Evolutionary conservation across 495 filamentous ascomycete genomes (phyloP), one percentile per base, ranked within the genome.

Genomic region (Talaromyces nanjingensis): DNA sequence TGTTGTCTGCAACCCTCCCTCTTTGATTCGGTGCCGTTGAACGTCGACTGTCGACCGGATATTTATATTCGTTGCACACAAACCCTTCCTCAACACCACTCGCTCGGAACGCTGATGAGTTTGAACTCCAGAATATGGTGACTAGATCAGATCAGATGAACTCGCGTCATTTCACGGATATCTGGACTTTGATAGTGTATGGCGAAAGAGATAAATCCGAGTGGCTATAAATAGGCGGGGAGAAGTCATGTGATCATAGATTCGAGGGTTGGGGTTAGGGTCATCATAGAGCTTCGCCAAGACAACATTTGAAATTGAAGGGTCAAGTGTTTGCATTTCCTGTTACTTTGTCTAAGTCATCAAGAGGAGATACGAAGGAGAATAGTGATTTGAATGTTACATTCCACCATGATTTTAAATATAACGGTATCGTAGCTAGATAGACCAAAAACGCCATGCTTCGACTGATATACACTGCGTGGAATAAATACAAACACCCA

Each of bases 381-480:
- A 42, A 42, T 42, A 42, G 12, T 16, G 14, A 42, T 16, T 42
- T 14, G 6, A 42, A 42, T 42, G 34, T 39, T 47, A 47, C 5
- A 47, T 47, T 47, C 45, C 6, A 49, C 45, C 45, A 49, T 22
- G 45, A 49, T 20, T 18, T 22, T 20, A 34, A 42, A 59, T 42
- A 16, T 37, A 24, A 0, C n/a, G 37, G 20, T 49, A 61, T 47
- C 59, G 22, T 24, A 61, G 20, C 37, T 49, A 61, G 24, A 29
- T 27, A 31, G n/a, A 47, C 42, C 59, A 61, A 39, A 22, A 49
- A 6, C 59, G 59, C 59, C 59, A 59, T 59, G 57, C 57, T 49
- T 49, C n/a, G 45, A 49, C 57, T 59, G 42, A 61, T 45, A 14
- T 34, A 59, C 57, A 59, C 22, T 27, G 27, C 11, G 24, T 29